These are phyloP conservation scores for Cronartium quercuum DNA, from an alignment of 1,284 basidiomycete genomes.

Conservation along the genomic window DNA sequence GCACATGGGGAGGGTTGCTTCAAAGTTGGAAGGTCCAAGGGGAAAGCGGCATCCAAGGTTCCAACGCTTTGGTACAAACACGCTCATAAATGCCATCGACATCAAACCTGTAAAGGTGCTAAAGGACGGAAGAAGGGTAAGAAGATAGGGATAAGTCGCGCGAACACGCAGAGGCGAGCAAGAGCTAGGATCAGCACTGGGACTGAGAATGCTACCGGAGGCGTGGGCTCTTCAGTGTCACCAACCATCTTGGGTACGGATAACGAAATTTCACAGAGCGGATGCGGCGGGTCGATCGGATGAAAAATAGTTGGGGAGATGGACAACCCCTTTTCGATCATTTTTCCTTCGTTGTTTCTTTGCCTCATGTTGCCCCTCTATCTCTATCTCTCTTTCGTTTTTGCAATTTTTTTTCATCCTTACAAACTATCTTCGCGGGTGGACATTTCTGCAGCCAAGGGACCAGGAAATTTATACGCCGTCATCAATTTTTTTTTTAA, in stretches of 20 bases:
- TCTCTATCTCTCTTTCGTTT: neutral
- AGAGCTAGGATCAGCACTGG: neutral
- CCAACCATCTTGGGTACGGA: neutral
- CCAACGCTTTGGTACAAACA: slow-evolving; percentile 39
- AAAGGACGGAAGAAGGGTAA: slow-evolving; percentile 37
- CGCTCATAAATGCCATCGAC: slow-evolving; percentile 38
- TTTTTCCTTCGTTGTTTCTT: neutral
- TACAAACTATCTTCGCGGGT: no score
- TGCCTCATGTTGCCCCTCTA: neutral
- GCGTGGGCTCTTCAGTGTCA: neutral
- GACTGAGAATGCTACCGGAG: neutral
- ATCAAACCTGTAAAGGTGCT: slow-evolving; percentile 39
- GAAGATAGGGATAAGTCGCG: neutral
- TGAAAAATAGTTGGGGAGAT: no score
- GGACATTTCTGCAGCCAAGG: no score
- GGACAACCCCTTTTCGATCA: neutral
- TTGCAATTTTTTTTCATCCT: no score
- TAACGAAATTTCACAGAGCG: neutral
- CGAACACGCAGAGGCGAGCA: neutral
- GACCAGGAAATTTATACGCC: no score
- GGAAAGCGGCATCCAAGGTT: neutral
- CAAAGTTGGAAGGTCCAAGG: neutral
- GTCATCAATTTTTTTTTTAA: no score
- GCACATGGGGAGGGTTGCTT: neutral
- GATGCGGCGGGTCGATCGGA: neutral